Evolutionary conservation across 495 filamentous ascomycete species (phyloP), one percentile per base, ranked within the genome.

Genomic region (Penicillium pulvis): DNA sequence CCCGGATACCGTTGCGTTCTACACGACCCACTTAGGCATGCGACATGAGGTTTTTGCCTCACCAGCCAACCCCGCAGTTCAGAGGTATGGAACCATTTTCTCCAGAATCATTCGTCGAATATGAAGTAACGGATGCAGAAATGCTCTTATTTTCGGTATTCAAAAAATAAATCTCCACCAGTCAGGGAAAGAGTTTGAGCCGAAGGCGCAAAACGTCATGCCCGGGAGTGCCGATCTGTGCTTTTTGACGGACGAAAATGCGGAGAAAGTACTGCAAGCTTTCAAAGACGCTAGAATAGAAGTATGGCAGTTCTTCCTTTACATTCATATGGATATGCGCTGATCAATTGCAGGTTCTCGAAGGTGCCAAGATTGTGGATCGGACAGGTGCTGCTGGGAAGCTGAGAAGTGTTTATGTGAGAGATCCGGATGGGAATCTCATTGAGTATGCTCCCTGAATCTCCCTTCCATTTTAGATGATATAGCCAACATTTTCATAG

Each of bases 81-180:
- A 75, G 33, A 70, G 69, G 70, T 71, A 53, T 44, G 0, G 39
- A 20, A 47, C 20, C 20, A 28, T 26, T 24, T 28, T 11, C 3
- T 30, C 5, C 28, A 4, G 4, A 28, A 28, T 4, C 33, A 36
- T 11, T 12, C 12, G 9, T 3, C 3, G 33, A 12, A 36, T 4
- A 36, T 31, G 14, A 28, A 19, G 6, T 59, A 30, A 67, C 8
- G n/a, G 48, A 23, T 16, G 24, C 26, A 73, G 81, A 19, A 75
- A 83, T 61, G 79, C 80, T 11, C 68, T 85, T 1, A 54, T 74
- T 6, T 83, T 83, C 55, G 82, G 80, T 14, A 63, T 44, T 5
- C 79, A 83, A 47, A 83, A 85, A 56, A 82, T 85, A 53, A 85
- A 85, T 56, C 73, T 85, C 1, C 82, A 85, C 56, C 65, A 77